Conservation (phyloP, 1,284 basidiomycete species). For the Omphalotus olearius region DNA sequence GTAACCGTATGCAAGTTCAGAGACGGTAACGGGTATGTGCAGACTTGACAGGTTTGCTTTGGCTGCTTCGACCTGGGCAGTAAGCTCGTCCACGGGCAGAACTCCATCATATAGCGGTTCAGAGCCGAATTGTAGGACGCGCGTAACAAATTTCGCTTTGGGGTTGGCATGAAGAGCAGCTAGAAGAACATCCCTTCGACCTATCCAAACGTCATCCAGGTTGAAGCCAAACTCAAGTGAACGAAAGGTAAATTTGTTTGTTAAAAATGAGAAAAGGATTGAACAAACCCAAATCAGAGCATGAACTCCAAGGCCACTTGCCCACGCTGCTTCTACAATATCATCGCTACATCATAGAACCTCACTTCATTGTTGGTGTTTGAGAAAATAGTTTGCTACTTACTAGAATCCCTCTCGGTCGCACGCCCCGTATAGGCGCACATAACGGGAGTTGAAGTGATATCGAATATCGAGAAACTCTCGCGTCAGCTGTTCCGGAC, state of each 20-base stretch:
- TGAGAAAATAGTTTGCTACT: constrained; percentile 20
- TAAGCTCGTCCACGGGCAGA: constrained; percentile 47
- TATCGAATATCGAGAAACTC: constrained; percentile 63
- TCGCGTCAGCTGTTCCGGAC: constrained; percentile 37
- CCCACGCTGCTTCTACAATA: constrained; percentile 69
- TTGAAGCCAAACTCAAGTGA: constrained; percentile 60
- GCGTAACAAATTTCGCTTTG: constrained; percentile 62
- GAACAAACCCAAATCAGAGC: constrained; percentile 64
- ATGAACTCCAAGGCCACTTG: constrained; percentile 64
- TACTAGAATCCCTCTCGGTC: constrained; percentile 64
- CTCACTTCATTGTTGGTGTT: not conserved
- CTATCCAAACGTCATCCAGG: constrained; percentile 47
- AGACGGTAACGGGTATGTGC: constrained; percentile 64
- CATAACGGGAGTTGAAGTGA: constrained; percentile 61
- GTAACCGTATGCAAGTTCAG: constrained; percentile 34
- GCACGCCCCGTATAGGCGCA: constrained; percentile 68
- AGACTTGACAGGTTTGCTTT: constrained; percentile 49
- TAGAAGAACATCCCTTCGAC: constrained; percentile 50
- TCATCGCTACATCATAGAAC: constrained; percentile 43
- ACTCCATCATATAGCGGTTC: constrained; percentile 69
- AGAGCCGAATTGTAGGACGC: constrained; percentile 65
- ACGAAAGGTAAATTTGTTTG: not conserved
- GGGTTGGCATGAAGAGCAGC: constrained; percentile 56
- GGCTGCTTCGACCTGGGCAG: constrained; percentile 46
- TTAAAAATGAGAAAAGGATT: constrained; percentile 1